Base-by-base conservation (phyloP, 345 rosid genomes). In the Eucalyptus regnans region DNA sequence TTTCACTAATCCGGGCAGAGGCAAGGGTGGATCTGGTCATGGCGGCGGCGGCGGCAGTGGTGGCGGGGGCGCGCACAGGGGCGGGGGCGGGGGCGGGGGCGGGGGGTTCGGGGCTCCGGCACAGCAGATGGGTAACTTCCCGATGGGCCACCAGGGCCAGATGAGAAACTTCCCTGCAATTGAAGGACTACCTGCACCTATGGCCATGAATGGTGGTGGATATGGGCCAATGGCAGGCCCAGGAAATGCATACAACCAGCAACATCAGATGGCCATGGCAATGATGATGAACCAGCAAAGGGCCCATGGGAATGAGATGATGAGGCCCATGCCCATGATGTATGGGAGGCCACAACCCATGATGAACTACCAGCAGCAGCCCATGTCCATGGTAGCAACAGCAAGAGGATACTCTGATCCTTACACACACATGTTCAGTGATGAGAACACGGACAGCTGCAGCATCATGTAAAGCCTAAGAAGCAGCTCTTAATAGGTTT, bases 391-490 rank as follows among this genome's bases (percentile, higher is more conserved):
- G 44, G 25, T 50, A 2, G 91, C 93, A 93, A 92, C 92, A 2
- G 91, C 92, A 1, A 91, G 94, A 1, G 90, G 91, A 16, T 86
- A 91, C 46, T 50, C 92, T 15, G 99, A 96, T 86, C 91, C 94
- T 14, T 96, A 94, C 90, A 92, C 96, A 29, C 92, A 96, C 89
- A 91, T 90, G 94, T 95, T 98, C 89, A 98, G 96, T 51, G 99
- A 98, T 92, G 99, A 98, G 94, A 98, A 98, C 83, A 87, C 99
- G 2, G 90, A 94, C 71, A 93, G 99, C 91, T 97, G 99, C 93
- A 96, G 94, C 91, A 90, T 98, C 89, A 98, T 96, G 99, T 98
- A 94, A 95, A 89, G 86, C 84, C 48, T 17, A 2, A 48, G 60
- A 76, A 41, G 83, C 83, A 41, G 83, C 83, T 41, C 48, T 76